These are phyloP conservation scores for Picea abies DNA, from an alignment of 83 land plant genomes.

Conservation along the genomic window DNA sequence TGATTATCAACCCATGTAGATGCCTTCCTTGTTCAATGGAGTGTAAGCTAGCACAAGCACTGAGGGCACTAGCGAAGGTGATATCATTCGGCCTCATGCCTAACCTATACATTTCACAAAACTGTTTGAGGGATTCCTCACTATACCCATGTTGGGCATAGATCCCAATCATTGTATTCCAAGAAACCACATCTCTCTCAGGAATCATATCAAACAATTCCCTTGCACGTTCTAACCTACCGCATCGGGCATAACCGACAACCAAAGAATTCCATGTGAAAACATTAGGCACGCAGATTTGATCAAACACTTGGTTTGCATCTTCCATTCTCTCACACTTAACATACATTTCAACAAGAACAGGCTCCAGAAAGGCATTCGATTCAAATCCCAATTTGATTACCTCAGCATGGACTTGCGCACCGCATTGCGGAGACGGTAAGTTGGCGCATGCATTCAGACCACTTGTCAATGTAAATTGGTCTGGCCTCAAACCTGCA, in stretches of 20 bases:
- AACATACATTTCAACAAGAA: constrained; percentile 51
- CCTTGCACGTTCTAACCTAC: background rate
- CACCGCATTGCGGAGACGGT: constrained; percentile 33
- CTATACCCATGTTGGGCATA: constrained; percentile 13
- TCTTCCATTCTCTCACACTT: constrained; percentile 27
- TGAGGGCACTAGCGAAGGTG: constrained; percentile 52
- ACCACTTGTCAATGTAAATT: constrained; percentile 50
- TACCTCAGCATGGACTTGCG: constrained; percentile 47
- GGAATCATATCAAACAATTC: background rate
- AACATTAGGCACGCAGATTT: constrained; percentile 27
- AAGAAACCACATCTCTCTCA: constrained; percentile 19
- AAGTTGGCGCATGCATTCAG: constrained; percentile 57
- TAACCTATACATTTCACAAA: constrained; percentile 17
- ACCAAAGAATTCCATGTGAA: constrained; percentile 64
- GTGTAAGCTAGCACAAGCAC: constrained; percentile 37
- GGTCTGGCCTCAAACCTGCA: constrained; percentile 27
- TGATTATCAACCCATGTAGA: constrained; percentile 34
- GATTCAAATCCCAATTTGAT: constrained; percentile 27
- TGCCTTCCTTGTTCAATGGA: constrained; percentile 30
- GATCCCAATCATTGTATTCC: constrained; percentile 30
- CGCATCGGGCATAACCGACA: constrained; percentile 44
- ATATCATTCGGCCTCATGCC: constrained; percentile 45
- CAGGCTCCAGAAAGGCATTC: constrained; percentile 31
- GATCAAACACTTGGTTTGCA: constrained; percentile 23
- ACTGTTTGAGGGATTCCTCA: constrained; percentile 16